Conservation (phyloP, 75 land plant species). For the Picea glauca region DNA sequence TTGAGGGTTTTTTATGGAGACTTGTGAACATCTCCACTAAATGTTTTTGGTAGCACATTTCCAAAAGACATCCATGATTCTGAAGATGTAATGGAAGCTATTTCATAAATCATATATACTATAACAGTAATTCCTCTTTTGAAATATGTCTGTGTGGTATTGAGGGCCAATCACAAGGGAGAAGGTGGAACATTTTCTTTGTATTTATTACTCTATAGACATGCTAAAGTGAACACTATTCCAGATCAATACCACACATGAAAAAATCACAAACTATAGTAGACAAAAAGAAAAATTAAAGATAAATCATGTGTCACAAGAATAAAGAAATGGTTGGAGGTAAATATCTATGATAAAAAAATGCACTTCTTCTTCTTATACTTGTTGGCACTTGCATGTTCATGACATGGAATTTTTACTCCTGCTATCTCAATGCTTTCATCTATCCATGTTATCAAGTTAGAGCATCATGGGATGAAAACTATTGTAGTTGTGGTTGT, state of each 20-base stretch:
- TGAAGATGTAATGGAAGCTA: slow-evolving; percentile 63
- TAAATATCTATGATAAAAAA: slow-evolving; percentile 27
- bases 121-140: slow-evolving; percentile 59
- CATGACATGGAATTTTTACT: slow-evolving; percentile 83
- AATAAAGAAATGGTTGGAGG: slow-evolving; percentile 59
- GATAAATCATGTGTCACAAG: slow-evolving; percentile 65
- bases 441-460: no score
- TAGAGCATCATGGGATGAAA: no score
- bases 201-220: slow-evolving; percentile 70
- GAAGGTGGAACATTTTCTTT: slow-evolving; percentile 86
- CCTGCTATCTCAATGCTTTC: slow-evolving; percentile 73
- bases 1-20: slow-evolving; percentile 90
- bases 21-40: slow-evolving; percentile 82
- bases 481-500: no score
- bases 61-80: slow-evolving; percentile 44
- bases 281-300: slow-evolving; percentile 32
- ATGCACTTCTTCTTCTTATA: slow-evolving; percentile 58
- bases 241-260: slow-evolving; percentile 72
- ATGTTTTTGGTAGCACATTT: slow-evolving; percentile 83
- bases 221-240: slow-evolving; percentile 66
- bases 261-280: slow-evolving; percentile 65
- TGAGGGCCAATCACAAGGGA: slow-evolving; percentile 71
- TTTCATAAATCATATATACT: slow-evolving; percentile 68
- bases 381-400: slow-evolving; percentile 83
- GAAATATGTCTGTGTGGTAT: slow-evolving; percentile 63